A percentile compares a stretch with the other conserved stretches of the same genome.
These are phyloP conservation scores for Crucibulum laeve DNA, from an alignment of 768 basidiomycete genomes.

Conservation along the genomic window DNA sequence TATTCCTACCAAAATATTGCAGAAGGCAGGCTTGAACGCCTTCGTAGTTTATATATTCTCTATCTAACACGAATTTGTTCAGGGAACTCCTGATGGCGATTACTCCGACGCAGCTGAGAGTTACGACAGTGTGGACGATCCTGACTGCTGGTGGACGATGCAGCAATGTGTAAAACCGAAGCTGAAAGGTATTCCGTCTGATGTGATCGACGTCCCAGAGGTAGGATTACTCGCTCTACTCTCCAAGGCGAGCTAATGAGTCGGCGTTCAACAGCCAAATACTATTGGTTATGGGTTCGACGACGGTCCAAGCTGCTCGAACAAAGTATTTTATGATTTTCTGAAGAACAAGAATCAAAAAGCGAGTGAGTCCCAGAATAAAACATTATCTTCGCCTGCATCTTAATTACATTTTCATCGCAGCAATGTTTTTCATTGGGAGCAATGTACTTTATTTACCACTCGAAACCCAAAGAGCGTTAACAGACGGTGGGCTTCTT, in stretches of 20 bases:
- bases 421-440: slow-evolving; percentile 64
- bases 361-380: slow-evolving; percentile 40
- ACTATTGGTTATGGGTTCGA: slow-evolving; percentile 61
- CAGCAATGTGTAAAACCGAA: slow-evolving; percentile 45
- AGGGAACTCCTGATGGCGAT: slow-evolving; percentile 21
- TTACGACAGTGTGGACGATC: slow-evolving; percentile 34
- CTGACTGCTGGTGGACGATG: slow-evolving; percentile 52
- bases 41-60: background rate
- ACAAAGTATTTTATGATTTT: slow-evolving; percentile 59
- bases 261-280: slow-evolving; percentile 34
- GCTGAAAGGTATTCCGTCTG: slow-evolving; percentile 31
- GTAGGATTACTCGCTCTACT: slow-evolving; percentile 15
- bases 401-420: background rate
- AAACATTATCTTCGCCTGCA: too few species aligned
- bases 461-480: slow-evolving; percentile 46
- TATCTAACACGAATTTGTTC: background rate
- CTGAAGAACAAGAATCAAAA: slow-evolving; percentile 49
- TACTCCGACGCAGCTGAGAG: slow-evolving; percentile 19
- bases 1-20: slow-evolving; percentile 40
- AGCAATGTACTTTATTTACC: slow-evolving; percentile 56
- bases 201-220: slow-evolving; percentile 46
- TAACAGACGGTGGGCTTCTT: slow-evolving; percentile 38
- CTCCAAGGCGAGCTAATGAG: background rate
- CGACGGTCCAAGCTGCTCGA: slow-evolving; percentile 63
- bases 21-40: slow-evolving; percentile 27